Base-by-base conservation (phyloP, 805 yeast species). In the Cyberlindnera xishuangbannaensis region DNA sequence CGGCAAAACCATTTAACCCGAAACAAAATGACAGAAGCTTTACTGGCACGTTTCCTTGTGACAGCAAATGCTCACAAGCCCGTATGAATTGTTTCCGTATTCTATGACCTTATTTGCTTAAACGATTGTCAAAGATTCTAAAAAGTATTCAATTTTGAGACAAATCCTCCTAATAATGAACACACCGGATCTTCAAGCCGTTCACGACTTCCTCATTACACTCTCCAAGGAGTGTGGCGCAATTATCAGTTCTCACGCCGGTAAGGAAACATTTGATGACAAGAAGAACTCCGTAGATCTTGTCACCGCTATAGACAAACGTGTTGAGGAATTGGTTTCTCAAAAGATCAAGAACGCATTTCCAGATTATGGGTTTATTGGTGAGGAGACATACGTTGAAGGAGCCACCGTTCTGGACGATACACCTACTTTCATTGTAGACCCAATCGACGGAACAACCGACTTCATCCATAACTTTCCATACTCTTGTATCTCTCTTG, bases 371-470 rank as follows among this genome's bases (percentile, higher is more conserved):
- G 58, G 61, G 41, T 77, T 76, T 51, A 62, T 77, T 49, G 83
- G 83, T 18, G 83, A 77, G 48, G 83, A 77, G 50, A 62, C 75
- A 15, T 76, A 62, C 40, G 58, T 67, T 10, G 65, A 66, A 4
- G 80, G 78, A 2, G 58, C 53, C 19, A 62, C 77, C 4, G 50
- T 49, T 28, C 56, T 77, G 12, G 58, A 69, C 2, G 64, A 64
- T 25, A 70, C 59, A 4, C 83, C 83, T 15, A 76, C 82, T 2
- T 77, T 77, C 47, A 67, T 77, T 34, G 78, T 77, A 14, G 83
- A 76, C 47, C 80, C 80, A 26, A 71, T 74, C 49, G 81, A 76
- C 44, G 83, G 83, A 10, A 77, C 83, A 1, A 75, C 81, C 5
- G 72, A 77, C 53, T 77, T 77, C 52, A 67, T 76, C 32, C 83